Evolutionary conservation across 768 basidiomycete genomes (phyloP).

Genomic region (Termitomyces sp.): DNA sequence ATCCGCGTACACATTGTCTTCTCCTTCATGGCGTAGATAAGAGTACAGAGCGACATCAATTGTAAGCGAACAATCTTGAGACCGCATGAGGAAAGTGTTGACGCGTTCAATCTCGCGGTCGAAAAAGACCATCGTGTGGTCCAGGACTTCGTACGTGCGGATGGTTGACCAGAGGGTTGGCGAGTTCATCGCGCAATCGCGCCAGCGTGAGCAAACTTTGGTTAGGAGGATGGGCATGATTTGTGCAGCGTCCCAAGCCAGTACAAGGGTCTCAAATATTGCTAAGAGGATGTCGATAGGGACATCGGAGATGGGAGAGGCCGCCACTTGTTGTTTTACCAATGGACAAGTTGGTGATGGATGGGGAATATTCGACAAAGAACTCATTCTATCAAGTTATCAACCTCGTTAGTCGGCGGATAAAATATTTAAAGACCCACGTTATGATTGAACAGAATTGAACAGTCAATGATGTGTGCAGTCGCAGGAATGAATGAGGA

Average conservation of each 20-base stretch:
- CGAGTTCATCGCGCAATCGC: neutral
- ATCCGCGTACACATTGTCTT: neutral
- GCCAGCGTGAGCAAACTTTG: conserved; percentile 1
- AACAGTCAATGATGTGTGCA: neutral
- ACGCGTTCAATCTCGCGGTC: neutral
- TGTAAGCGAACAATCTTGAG: neutral
- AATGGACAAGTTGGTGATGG: neutral
- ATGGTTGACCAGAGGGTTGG: conserved; percentile 1
- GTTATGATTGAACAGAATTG: neutral
- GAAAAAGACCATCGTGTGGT: neutral
- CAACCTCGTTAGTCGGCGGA: neutral
- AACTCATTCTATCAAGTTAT: neutral
- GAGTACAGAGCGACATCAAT: neutral
- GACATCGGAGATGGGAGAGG: neutral
- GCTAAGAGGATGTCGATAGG: neutral
- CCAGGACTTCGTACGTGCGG: neutral
- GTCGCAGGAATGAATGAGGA: neutral
- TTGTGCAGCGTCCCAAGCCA: neutral
- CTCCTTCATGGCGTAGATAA: neutral
- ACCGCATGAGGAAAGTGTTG: neutral
- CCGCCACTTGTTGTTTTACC: too few species aligned
- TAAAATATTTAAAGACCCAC: neutral
- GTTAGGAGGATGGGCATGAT: neutral
- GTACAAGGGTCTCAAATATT: neutral
- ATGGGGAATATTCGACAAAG: neutral